Percentiles rank a stretch among this genome's conserved stretches.
phyloP scores from a whole-genome alignment of 371 early-diverging fungal genomes.

The Circinella umbellata region DNA sequence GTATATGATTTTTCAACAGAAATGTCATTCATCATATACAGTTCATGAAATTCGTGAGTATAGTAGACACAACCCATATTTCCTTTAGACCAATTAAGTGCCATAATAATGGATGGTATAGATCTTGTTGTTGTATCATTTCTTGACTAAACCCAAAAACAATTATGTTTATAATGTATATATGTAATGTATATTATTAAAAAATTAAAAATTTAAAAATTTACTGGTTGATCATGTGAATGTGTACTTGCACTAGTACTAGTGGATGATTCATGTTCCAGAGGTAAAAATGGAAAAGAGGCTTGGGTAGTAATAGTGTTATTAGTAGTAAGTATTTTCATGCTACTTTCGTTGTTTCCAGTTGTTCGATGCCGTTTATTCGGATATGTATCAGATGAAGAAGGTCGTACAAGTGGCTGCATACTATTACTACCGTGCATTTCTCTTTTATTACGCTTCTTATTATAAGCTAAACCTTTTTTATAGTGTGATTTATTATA shows the following conservation, averaged over 20 bases:
- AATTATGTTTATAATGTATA: too few relatives aligned
- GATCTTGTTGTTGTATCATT: neutral
- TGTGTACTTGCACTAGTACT: neutral
- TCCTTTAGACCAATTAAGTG: conserved; percentile 43
- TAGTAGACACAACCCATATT: conserved; percentile 63
- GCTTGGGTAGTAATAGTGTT: neutral
- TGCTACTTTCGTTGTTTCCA: neutral
- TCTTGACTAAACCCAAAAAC: neutral
- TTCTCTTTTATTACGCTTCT: neutral
- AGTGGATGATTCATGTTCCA: too few relatives aligned
- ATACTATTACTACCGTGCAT: conserved; percentile 1
- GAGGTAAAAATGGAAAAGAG: too few relatives aligned
- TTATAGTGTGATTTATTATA: neutral
- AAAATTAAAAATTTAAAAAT: neutral
- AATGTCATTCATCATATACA: conserved; percentile 66
- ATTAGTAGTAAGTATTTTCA: neutral
- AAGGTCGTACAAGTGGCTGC: conserved; percentile 3
- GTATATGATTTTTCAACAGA: conserved; percentile 29
- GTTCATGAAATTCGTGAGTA: conserved; percentile 32
- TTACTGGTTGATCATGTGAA: neutral
- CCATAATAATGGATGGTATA: conserved; percentile 35
- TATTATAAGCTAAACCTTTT: neutral
- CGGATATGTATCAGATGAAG: neutral
- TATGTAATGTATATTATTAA: too few relatives aligned
- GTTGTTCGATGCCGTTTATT: conserved; percentile 6